phyloP scores from a whole-genome alignment of 441 rosid species.

The Arabidopsis hybrid region DNA sequence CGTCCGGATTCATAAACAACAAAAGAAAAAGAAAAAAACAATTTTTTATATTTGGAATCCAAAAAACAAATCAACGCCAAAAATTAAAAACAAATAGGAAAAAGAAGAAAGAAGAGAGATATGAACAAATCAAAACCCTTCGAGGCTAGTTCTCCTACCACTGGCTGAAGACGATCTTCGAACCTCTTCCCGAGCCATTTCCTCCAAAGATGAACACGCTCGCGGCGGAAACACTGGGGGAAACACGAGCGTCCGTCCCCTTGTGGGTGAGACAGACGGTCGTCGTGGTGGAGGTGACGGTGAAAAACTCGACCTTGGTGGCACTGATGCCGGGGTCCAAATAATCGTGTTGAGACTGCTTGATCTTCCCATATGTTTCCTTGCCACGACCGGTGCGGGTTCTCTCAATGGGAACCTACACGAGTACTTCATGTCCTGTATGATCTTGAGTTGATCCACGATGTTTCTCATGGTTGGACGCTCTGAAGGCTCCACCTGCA shows the following conservation, averaged over 20 bases:
- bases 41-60: constrained; percentile 54
- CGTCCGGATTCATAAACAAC: constrained; percentile 17
- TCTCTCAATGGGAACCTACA: constrained; percentile 87
- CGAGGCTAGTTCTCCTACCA: constrained; percentile 77
- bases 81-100: constrained; percentile 50
- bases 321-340: constrained; percentile 46
- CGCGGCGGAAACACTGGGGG: constrained; percentile 68
- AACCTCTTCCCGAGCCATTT: constrained; percentile 72
- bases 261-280: constrained; percentile 64
- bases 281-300: constrained; percentile 79
- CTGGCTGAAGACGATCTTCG: constrained; percentile 70
- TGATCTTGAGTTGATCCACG: constrained; percentile 71
- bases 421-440: constrained; percentile 87
- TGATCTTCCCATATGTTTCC: constrained; percentile 89
- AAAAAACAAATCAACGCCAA: constrained; percentile 44
- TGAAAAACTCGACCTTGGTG: constrained; percentile 72
- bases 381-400: constrained; percentile 58
- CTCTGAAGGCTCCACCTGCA: constrained; percentile 88
- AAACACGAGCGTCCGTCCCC: constrained; percentile 50
- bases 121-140: constrained; percentile 80
- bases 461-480: constrained; percentile 94
- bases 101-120: constrained; percentile 34
- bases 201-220: constrained; percentile 71
- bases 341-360: constrained; percentile 89
- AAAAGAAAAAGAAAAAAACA: constrained; percentile 45